Percentiles rank a stretch among this genome's conserved stretches.
These are phyloP conservation scores for Saccharomyces pastorianus DNA, from an alignment of 1,139 yeast species.

Conservation along the genomic window DNA sequence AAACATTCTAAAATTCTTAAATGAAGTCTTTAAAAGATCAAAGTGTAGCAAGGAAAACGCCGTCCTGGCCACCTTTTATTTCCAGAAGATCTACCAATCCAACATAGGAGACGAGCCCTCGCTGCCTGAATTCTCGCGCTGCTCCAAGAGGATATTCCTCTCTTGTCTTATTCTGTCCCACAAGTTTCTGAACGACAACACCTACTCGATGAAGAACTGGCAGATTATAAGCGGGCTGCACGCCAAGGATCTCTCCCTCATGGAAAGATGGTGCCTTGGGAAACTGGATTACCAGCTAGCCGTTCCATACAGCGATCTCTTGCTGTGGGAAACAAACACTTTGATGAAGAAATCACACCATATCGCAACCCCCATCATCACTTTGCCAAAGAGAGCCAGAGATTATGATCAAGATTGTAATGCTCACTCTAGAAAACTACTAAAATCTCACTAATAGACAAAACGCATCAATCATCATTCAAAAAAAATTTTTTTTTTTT, in stretches of 20 bases:
- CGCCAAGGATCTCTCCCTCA: conserved; percentile 17
- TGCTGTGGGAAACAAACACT: neutral
- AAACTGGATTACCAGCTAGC: conserved; percentile 22
- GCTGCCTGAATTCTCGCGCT: conserved; percentile 26
- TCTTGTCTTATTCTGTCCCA: conserved; percentile 28
- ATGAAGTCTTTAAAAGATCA: conserved; percentile 26
- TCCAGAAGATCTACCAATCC: conserved; percentile 16
- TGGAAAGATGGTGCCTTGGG: conserved; percentile 30
- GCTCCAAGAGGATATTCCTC: conserved; percentile 26
- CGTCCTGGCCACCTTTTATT: conserved; percentile 23
- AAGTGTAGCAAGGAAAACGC: conserved; percentile 21
- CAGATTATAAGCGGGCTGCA: conserved; percentile 24
- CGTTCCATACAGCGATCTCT: conserved; percentile 3
- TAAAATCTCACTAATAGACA: neutral
- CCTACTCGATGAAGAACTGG: conserved; percentile 30
- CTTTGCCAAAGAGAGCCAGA: neutral
- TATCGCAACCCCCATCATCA: no score
- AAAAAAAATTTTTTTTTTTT: no score
- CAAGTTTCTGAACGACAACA: conserved; percentile 27
- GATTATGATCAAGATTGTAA: neutral
- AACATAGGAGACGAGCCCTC: neutral
- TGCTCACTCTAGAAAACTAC: neutral
- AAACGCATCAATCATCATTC: no score
- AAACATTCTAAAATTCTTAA: conserved; percentile 16
- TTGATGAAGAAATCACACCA: neutral